These are phyloP conservation scores for Amborella trichopoda DNA, from an alignment of 164 flowering plant species.

Conservation along the genomic window DNA sequence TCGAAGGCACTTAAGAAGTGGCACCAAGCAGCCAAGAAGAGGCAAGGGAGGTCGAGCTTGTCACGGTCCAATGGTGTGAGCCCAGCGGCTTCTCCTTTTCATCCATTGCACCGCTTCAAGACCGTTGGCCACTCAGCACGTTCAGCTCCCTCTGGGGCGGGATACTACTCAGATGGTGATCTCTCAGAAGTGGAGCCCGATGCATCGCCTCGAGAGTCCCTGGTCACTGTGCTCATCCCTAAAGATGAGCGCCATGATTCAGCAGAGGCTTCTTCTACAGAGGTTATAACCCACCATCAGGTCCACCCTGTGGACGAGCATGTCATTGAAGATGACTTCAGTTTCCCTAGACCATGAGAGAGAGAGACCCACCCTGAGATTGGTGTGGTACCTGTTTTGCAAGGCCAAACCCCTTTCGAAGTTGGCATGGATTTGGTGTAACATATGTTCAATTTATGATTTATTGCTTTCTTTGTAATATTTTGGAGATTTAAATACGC, in stretches of 20 bases:
- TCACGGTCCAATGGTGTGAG: conserved; percentile 19
- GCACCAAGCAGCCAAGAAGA: conserved; percentile 60
- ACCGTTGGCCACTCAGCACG: conserved; percentile 12
- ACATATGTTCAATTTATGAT: too few relatives aligned
- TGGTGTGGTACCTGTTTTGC: too few relatives aligned
- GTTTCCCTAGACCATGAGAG: too few relatives aligned
- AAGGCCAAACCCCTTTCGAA: too few relatives aligned
- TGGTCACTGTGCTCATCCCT: conserved; percentile 13
- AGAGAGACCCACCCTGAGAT: too few relatives aligned
- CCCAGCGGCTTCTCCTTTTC: conserved; percentile 24
- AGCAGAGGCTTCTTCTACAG: too few relatives aligned
- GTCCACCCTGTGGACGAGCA: too few relatives aligned
- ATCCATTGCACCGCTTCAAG: conserved; percentile 8
- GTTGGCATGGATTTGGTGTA: too few relatives aligned
- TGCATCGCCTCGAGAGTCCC: conserved; percentile 6
- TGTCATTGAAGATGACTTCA: too few relatives aligned
- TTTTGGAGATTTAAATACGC: too few relatives aligned
- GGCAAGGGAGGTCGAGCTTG: conserved; percentile 17
- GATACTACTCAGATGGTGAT: conserved; percentile 14
- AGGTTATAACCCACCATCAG: too few relatives aligned
- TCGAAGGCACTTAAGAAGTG: conserved; percentile 72
- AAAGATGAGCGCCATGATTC: conserved; percentile 6
- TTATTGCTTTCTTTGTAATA: too few relatives aligned
- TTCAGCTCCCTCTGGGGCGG: background rate
- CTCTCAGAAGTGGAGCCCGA: conserved; percentile 22